A percentile compares a stretch with the other conserved stretches of the same genome.
Evolutionary conservation across 257 asterid species (phyloP).

Genomic region (Nicotiana benthamiana): DNA sequence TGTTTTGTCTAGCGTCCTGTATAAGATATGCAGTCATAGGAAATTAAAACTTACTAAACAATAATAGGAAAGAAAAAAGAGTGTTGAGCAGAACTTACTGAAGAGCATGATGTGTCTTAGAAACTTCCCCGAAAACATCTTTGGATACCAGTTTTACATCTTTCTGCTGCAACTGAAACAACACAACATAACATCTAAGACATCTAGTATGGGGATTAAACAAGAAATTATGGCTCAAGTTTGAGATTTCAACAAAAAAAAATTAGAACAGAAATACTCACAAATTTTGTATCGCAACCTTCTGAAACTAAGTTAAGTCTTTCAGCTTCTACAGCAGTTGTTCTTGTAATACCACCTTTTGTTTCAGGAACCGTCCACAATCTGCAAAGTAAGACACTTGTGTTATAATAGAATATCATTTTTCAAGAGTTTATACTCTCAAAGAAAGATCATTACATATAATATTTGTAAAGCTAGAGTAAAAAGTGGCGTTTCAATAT

Average conservation of each 20-base stretch:
- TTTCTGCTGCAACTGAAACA: constrained; percentile 31
- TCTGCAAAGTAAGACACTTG: constrained; percentile 28
- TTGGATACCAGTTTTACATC: constrained; percentile 43
- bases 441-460: background rate
- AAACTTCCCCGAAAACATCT: constrained; percentile 46
- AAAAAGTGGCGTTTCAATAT: background rate
- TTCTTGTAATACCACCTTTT: constrained; percentile 48
- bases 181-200: background rate
- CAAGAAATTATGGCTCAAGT: background rate
- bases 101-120: constrained; percentile 45
- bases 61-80: background rate
- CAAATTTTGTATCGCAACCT: constrained; percentile 59
- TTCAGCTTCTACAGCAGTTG: constrained; percentile 58
- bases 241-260: background rate
- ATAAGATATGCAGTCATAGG: background rate
- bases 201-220: background rate
- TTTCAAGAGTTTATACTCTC: background rate
- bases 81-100: constrained; percentile 37
- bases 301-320: constrained; percentile 64
- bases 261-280: constrained; percentile 31
- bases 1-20: constrained; percentile 69
- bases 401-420: background rate
- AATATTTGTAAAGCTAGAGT: background rate
- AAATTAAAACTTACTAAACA: background rate
- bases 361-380: constrained; percentile 55